These are phyloP conservation scores for Hypoxylon sp. DNA, from an alignment of 2,329 filamentous ascomycete species.

Conservation along the genomic window DNA sequence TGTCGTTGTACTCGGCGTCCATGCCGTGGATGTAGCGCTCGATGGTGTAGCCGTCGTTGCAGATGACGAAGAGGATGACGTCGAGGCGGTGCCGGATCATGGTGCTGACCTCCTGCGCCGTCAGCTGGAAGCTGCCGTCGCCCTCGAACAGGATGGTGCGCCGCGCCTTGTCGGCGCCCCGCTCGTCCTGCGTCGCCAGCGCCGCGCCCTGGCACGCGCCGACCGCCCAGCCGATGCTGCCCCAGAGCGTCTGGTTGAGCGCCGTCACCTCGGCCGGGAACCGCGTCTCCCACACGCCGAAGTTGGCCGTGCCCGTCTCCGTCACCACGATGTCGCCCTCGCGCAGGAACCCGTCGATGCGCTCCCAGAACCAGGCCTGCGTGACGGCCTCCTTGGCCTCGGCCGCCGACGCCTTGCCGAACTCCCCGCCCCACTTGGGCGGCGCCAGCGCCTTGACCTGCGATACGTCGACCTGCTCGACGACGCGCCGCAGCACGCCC, in stretches of 20 bases:
- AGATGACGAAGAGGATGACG: constrained; percentile 85
- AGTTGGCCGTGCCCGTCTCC: constrained; percentile 87
- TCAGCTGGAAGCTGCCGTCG: constrained; percentile 86
- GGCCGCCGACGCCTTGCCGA: constrained; percentile 50
- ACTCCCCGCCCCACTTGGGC: constrained; percentile 62
- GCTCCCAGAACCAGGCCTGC: constrained; percentile 81
- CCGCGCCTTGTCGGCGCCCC: constrained; percentile 49
- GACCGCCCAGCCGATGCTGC: constrained; percentile 70
- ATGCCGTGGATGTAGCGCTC: constrained; percentile 88
- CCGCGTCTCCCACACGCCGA: constrained; percentile 85
- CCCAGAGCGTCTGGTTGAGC: constrained; percentile 80
- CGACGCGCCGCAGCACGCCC: constrained; percentile 76
- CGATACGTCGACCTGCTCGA: constrained; percentile 63
- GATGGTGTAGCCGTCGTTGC: constrained; percentile 89
- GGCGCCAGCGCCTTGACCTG: constrained; percentile 64
- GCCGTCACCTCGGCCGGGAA: constrained; percentile 82
- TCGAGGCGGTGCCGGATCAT: constrained; percentile 79
- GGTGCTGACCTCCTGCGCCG: constrained; percentile 82
- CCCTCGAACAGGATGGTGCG: constrained; percentile 88
- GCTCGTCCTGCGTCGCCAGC: constrained; percentile 73
- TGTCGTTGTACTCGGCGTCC: constrained; percentile 82
- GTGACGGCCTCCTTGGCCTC: constrained; percentile 59
- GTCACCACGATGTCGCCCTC: constrained; percentile 81
- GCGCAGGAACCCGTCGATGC: constrained; percentile 74
- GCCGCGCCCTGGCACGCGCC: constrained; percentile 71